These are phyloP conservation scores for Byssothecium circinans DNA, from an alignment of 2,329 filamentous ascomycete species.

Conservation along the genomic window DNA sequence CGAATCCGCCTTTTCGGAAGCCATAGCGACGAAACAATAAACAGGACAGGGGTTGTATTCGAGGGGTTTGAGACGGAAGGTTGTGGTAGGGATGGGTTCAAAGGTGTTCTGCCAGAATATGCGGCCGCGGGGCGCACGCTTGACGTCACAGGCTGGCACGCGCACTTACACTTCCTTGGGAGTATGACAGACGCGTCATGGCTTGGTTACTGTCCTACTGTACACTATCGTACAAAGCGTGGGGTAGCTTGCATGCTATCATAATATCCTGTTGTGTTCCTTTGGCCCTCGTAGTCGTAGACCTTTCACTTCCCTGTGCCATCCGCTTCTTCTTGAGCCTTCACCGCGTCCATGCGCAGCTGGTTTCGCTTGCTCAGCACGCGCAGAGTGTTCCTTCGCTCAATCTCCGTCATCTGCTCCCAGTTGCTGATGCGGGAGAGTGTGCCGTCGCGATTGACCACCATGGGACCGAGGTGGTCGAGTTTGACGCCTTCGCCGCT, in stretches of 20 bases:
- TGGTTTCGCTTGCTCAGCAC: constrained; percentile 71
- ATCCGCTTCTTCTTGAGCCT: constrained; percentile 30
- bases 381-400: constrained; percentile 67
- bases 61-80: background rate
- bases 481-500: constrained; percentile 55
- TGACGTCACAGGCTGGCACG: constrained; percentile 12
- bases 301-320: background rate
- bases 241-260: too few relatives aligned
- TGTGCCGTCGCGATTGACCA: constrained; percentile 73
- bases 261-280: too few relatives aligned
- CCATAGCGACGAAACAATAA: constrained; percentile 1
- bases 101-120: background rate
- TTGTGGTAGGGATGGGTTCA: background rate
- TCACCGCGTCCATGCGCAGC: constrained; percentile 60
- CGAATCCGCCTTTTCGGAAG: constrained; percentile 1
- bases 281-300: too few relatives aligned
- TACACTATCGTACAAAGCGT: too few relatives aligned
- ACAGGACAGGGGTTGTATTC: background rate
- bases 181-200: background rate
- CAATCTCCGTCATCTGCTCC: constrained; percentile 69
- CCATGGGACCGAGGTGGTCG: constrained; percentile 71
- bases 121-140: background rate
- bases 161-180: constrained; percentile 1
- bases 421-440: constrained; percentile 73
- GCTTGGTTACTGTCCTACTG: too few relatives aligned